phyloP scores from a whole-genome alignment of 257 asterid genomes.

The Apocynum venetum region DNA sequence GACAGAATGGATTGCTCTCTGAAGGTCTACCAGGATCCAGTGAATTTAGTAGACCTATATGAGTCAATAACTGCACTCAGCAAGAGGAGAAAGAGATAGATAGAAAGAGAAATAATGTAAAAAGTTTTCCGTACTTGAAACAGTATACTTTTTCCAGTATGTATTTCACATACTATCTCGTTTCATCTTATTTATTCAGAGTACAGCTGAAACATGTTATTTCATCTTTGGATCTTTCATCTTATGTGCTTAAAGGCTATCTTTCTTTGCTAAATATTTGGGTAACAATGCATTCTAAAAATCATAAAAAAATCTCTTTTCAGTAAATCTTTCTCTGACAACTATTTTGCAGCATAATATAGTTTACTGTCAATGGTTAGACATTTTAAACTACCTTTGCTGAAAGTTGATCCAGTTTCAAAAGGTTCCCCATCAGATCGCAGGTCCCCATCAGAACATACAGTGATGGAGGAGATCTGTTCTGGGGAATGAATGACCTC shows the following conservation, averaged over 20 bases:
- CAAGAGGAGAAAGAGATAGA: neutral
- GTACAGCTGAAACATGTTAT: neutral
- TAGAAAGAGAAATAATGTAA: neutral
- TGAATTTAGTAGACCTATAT: conserved; percentile 18
- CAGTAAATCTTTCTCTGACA: conserved; percentile 11
- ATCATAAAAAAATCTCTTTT: neutral
- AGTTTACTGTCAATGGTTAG: conserved; percentile 27
- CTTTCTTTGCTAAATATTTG: neutral
- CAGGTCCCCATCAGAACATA: conserved; percentile 34
- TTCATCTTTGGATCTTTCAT: neutral
- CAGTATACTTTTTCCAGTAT: neutral
- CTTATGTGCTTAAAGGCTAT: neutral
- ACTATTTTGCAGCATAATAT: conserved; percentile 9
- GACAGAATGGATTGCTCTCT: conserved; percentile 25
- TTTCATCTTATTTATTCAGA: conserved; percentile 1
- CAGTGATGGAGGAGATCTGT: conserved; percentile 36
- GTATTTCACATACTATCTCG: neutral
- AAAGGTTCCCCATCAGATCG: conserved; percentile 25
- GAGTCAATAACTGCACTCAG: conserved; percentile 6
- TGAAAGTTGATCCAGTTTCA: conserved; percentile 23
- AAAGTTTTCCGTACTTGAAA: neutral
- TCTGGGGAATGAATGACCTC: conserved; percentile 40
- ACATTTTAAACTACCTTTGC: conserved; percentile 18
- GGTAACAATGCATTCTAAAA: neutral
- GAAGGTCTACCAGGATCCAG: conserved; percentile 10